A percentile compares a stretch with the other conserved stretches of the same genome.
Evolutionary conservation across 2,329 filamentous ascomycete species (phyloP).

Genomic region (Camillea tinctor): DNA sequence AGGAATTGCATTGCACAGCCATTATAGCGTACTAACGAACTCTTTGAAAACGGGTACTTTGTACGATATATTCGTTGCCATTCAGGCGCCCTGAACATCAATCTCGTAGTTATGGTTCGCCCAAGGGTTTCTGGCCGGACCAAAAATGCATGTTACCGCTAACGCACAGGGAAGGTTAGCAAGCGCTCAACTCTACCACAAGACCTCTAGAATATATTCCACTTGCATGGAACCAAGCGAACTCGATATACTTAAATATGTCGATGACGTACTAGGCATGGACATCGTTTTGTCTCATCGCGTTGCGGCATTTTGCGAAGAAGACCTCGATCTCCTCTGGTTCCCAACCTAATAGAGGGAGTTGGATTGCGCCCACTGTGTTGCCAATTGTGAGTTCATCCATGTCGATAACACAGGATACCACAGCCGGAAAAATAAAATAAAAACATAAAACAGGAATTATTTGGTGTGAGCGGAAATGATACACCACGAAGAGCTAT

Average conservation of each 20-base stretch:
- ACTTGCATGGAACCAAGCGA: conserved; percentile 5
- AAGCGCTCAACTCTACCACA: conserved; percentile 6
- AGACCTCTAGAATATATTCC: not conserved
- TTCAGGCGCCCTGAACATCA: not conserved
- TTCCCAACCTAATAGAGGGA: conserved; percentile 38
- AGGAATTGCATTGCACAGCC: not conserved
- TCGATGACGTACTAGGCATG: conserved; percentile 30
- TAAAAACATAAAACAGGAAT: not conserved
- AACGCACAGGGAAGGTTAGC: conserved; percentile 8
- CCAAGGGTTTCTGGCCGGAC: conserved; percentile 40
- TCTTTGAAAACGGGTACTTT: not conserved
- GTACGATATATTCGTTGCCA: not conserved
- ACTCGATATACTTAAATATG: not conserved
- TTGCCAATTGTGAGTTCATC: not conserved
- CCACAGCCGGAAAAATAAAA: not conserved
- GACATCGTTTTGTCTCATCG: conserved; percentile 29
- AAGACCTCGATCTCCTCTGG: conserved; percentile 27
- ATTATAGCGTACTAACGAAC: not conserved
- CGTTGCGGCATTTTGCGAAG: conserved; percentile 26
- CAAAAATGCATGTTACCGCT: conserved; percentile 42
- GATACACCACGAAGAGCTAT: not conserved
- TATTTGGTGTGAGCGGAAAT: not conserved
- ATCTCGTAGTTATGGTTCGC: not conserved
- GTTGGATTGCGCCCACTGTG: conserved; percentile 37
- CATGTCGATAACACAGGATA: not conserved